Conservation (phyloP, 306 rosid species). For the Lagenaria siceraria region DNA sequence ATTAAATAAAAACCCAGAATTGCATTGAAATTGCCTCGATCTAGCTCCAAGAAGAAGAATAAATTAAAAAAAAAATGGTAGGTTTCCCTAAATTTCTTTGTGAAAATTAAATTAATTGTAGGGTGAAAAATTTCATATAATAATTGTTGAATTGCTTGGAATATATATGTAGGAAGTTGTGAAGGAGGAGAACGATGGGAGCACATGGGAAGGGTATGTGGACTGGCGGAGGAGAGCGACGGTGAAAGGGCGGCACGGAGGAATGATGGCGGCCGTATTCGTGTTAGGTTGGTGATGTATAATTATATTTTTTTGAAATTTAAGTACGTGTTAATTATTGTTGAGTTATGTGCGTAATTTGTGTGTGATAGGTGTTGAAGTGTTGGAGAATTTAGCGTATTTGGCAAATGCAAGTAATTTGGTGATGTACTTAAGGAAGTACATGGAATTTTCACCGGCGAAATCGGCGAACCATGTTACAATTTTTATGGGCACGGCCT, state of each 20-base stretch:
- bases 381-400: constrained; percentile 70
- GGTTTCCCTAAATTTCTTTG: neutral
- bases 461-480: constrained; percentile 58
- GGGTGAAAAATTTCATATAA: too few relatives aligned
- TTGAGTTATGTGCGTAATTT: too few relatives aligned
- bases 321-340: too few relatives aligned
- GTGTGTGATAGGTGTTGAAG: constrained; percentile 76
- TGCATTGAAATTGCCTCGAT: too few relatives aligned
- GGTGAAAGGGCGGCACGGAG: constrained; percentile 61
- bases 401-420: constrained; percentile 81
- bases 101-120: neutral
- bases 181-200: constrained; percentile 32
- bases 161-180: neutral
- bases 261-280: constrained; percentile 69
- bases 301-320: too few relatives aligned
- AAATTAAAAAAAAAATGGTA: neutral
- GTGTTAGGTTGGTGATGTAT: constrained; percentile 42
- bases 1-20: too few relatives aligned
- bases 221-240: constrained; percentile 81
- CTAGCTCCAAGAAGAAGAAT: neutral
- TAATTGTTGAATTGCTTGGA: too few relatives aligned
- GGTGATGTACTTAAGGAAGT: constrained; percentile 48
- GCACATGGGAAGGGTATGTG: constrained; percentile 69
- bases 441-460: constrained; percentile 60
- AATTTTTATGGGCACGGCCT: constrained; percentile 78